These are phyloP conservation scores for Penicillium steckii DNA, from an alignment of 495 filamentous ascomycete genomes.

Conservation along the genomic window DNA sequence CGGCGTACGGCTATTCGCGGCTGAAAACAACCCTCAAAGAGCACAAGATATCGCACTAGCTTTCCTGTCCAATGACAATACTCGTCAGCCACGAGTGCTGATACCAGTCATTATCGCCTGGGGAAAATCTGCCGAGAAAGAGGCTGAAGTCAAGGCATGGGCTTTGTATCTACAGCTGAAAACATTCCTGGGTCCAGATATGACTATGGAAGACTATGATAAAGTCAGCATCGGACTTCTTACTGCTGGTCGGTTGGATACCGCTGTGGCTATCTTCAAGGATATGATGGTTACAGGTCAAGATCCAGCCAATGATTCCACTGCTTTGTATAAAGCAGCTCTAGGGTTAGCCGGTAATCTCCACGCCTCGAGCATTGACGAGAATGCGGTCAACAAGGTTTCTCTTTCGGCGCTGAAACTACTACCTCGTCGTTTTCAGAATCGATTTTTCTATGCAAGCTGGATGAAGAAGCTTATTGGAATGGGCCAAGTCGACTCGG, in stretches of 20 bases:
- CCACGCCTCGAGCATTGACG: constrained; percentile 46
- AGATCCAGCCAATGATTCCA: constrained; percentile 48
- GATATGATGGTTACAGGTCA: constrained; percentile 77
- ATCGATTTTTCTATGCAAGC: constrained; percentile 77
- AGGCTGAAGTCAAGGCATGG: constrained; percentile 59
- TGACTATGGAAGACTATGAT: constrained; percentile 77
- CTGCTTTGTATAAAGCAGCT: constrained; percentile 45
- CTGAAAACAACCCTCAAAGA: constrained; percentile 57
- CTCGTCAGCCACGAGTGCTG: constrained; percentile 56
- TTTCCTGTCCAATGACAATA: constrained; percentile 51
- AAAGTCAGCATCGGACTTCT: constrained; percentile 62
- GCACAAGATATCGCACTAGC: constrained; percentile 62
- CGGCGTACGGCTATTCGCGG: constrained; percentile 65
- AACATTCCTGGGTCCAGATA: constrained; percentile 54
- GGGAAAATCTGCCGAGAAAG: constrained; percentile 33
- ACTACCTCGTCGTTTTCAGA: constrained; percentile 62
- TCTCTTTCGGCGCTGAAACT: constrained; percentile 50
- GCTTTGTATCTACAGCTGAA: constrained; percentile 63
- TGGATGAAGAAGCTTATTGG: constrained; percentile 81
- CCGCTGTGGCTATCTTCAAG: constrained; percentile 71
- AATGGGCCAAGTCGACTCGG: constrained; percentile 66
- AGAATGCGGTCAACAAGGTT: constrained; percentile 49
- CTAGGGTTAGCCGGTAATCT: constrained; percentile 43
- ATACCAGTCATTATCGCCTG: constrained; percentile 60
- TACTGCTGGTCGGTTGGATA: constrained; percentile 53